phyloP scores from a whole-genome alignment of 1,139 yeast species.

The Pichia sp. region DNA sequence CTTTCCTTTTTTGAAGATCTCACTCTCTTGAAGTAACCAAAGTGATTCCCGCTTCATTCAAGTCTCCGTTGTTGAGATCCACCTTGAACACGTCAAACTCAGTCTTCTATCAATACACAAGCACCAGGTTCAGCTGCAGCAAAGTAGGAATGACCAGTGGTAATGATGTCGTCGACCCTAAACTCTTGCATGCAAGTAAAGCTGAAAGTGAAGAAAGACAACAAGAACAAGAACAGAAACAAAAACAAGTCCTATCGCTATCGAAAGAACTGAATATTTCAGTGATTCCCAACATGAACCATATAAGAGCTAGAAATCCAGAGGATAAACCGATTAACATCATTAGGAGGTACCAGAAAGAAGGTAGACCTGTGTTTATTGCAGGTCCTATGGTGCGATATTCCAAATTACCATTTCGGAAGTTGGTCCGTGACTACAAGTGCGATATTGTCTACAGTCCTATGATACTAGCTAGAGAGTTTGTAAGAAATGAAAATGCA shows the following conservation, averaged over 20 bases:
- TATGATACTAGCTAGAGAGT: slow-evolving; percentile 93
- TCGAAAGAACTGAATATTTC: not conserved
- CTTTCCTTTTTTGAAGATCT: not conserved
- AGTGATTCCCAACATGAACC: slow-evolving; percentile 3
- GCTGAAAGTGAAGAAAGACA: not conserved
- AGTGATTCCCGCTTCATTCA: not conserved
- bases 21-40: not conserved
- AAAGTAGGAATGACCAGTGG: not conserved
- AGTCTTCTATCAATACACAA: not conserved
- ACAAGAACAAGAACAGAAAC: not conserved
- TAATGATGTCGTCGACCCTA: not conserved
- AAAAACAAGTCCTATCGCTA: not conserved
- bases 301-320: slow-evolving; percentile 35
- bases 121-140: not conserved
- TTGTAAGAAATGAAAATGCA: slow-evolving; percentile 80
- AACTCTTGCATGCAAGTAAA: not conserved
- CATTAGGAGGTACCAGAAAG: slow-evolving; percentile 41
- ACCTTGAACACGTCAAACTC: not conserved
- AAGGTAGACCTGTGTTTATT: slow-evolving; percentile 62
- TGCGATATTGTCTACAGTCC: slow-evolving; percentile 90
- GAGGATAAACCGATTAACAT: slow-evolving; percentile 54
- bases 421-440: slow-evolving; percentile 66
- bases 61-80: not conserved
- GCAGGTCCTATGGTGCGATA: slow-evolving; percentile 98
- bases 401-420: slow-evolving; percentile 88